Evolutionary conservation across 257 asterid genomes (phyloP), one percentile per base, ranked within the genome.

Genomic region (Solanum pennellii): DNA sequence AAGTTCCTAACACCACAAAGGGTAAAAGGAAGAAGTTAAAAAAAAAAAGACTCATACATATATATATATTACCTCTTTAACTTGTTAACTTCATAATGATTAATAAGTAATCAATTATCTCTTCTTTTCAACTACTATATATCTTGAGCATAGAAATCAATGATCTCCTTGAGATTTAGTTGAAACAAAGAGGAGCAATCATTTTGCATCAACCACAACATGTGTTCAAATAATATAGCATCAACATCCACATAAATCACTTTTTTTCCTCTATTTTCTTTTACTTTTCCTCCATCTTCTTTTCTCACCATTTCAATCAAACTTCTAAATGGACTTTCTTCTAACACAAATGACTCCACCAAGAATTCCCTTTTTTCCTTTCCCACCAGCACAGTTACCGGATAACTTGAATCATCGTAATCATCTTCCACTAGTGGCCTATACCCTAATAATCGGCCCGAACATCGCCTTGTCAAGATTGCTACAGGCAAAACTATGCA

Each of bases 161-260:
- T 80, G 60, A 91, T 89, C 89, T 91, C 93, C 45, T 71, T 73
- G 42, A 91, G 91, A 69, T 91, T 91, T 41, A 91, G 92, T 87
- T 91, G 86, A 84, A 89, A 88, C 80, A 90, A 89, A 65, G 93
- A 91, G 88, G 92, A 90, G 21, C 89, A 89, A 84, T 91, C 93
- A 86, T 91, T 91, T 59, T 89, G 84, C 93, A 91, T 89, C 77
- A 91, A 65, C 93, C 93, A 91, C 69, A 91, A 29, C 91, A 91
- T 87, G 60, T 91, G 93, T 83, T 91, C 93, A 68, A 90, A 91
- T 90, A 90, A 89, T 60, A 91, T 90, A 29, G 92, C 91, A 87
- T 91, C 93, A 21, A 91, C 91, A 73, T 90, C 91, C 74, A 89
- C 92, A 62, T 76, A 89, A n/a, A 91, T 88, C 21, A 90, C 89